phyloP scores from a whole-genome alignment of 495 filamentous ascomycete genomes.

The Penicillium canariense region DNA sequence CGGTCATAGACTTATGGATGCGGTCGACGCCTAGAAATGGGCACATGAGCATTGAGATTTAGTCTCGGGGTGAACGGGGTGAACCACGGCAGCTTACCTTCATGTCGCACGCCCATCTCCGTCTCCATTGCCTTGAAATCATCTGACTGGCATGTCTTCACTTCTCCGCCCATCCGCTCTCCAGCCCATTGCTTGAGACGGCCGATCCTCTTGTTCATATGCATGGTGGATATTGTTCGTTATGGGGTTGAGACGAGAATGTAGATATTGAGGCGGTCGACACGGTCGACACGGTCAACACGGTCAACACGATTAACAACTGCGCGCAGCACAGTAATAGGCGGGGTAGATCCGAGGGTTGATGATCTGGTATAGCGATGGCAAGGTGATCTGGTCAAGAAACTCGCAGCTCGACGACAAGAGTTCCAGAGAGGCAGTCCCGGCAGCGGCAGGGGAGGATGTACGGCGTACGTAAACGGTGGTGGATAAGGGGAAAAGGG shows the following conservation, averaged over 20 bases:
- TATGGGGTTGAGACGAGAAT: background rate
- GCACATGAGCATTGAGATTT: constrained; percentile 4
- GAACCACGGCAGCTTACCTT: constrained; percentile 56
- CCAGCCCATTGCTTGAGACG: constrained; percentile 98
- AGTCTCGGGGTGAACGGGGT: background rate
- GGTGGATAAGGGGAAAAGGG: constrained; percentile 17
- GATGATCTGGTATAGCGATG: constrained; percentile 5
- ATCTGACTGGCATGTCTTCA: constrained; percentile 83
- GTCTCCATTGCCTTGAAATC: constrained; percentile 91
- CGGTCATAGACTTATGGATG: constrained; percentile 83
- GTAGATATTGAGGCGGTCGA: constrained; percentile 2
- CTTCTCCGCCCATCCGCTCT: constrained; percentile 93
- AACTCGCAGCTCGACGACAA: background rate
- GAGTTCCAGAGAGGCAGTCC: background rate
- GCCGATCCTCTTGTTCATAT: constrained; percentile 94
- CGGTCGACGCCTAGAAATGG: constrained; percentile 74
- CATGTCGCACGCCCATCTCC: constrained; percentile 89
- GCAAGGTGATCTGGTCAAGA: background rate
- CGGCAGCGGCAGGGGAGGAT: constrained; percentile 2
- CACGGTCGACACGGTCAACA: background rate
- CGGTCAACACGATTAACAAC: background rate
- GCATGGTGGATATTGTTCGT: constrained; percentile 54
- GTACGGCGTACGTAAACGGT: constrained; percentile 5
- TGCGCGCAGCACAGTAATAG: constrained; percentile 1
- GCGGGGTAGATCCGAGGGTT: constrained; percentile 1